Conservation (phyloP, 805 yeast species). For the Wickerhamiella cacticola region DNA sequence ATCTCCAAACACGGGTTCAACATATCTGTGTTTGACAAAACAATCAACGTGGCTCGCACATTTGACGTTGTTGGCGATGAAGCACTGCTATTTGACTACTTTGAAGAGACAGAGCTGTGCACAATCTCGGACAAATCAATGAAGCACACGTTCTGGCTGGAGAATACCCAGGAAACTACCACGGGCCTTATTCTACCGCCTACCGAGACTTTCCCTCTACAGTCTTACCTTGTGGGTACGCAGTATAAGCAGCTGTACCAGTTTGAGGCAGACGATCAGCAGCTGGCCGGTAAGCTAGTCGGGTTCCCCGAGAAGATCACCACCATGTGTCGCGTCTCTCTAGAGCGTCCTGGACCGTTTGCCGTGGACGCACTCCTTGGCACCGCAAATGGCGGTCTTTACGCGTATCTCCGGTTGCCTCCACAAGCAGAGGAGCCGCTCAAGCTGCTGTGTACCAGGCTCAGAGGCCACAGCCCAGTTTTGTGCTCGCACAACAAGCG, state of each 20-base stretch:
- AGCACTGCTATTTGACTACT: slow-evolving; percentile 1
- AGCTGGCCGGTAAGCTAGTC: not conserved
- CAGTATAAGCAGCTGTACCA: not conserved
- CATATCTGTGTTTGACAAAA: not conserved
- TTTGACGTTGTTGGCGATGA: not conserved
- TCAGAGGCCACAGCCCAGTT: not conserved
- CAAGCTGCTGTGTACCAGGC: not conserved
- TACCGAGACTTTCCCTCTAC: not conserved
- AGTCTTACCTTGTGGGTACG: not conserved
- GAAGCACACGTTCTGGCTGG: not conserved
- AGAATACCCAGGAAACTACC: slow-evolving; percentile 4
- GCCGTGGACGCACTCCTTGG: slow-evolving; percentile 1
- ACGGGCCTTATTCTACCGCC: slow-evolving; percentile 1
- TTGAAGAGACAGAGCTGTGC: slow-evolving; percentile 3
- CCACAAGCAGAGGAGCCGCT: not conserved
- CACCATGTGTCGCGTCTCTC: not conserved
- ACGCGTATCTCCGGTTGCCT: not conserved
- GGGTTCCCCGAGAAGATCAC: not conserved
- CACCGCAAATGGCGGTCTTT: slow-evolving; percentile 2
- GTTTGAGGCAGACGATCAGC: not conserved
- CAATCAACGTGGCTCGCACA: not conserved
- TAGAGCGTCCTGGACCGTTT: not conserved
- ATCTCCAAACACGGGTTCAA: not conserved
- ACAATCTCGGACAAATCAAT: not conserved
- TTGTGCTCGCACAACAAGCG: not conserved